Evolutionary conservation across 371 early-diverging fungal species (phyloP).

Genomic region (Syncephalastrum racemosum): DNA sequence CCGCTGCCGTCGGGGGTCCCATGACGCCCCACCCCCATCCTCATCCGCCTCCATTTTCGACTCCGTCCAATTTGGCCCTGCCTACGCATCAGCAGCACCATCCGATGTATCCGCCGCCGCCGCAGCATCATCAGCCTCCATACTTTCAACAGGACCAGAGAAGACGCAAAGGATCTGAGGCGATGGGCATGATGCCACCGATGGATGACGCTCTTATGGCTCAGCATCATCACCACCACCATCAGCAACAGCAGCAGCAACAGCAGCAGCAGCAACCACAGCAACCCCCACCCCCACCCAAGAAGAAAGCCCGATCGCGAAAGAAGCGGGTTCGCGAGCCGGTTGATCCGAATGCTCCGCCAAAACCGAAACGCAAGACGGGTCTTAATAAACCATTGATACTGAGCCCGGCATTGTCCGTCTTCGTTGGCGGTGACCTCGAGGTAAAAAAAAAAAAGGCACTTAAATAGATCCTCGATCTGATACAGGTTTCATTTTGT

Average conservation of each 20-base stretch:
- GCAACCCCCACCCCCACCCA: slow-evolving; percentile 2
- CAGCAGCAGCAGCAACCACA: slow-evolving; percentile 20
- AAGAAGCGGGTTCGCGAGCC: slow-evolving; percentile 26
- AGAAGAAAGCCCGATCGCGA: slow-evolving; percentile 21
- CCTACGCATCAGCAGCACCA: slow-evolving; percentile 1
- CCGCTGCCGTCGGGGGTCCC: slow-evolving; percentile 1
- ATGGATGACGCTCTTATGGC: background rate
- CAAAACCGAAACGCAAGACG: slow-evolving; percentile 49
- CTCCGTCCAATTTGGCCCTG: too few relatives aligned
- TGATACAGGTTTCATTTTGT: background rate
- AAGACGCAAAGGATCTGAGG: too few relatives aligned
- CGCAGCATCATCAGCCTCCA: background rate
- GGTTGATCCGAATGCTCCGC: slow-evolving; percentile 49
- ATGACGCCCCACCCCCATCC: slow-evolving; percentile 1
- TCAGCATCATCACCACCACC: slow-evolving; percentile 5
- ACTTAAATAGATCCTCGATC: background rate
- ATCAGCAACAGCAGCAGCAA: slow-evolving; percentile 16
- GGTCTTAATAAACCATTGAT: slow-evolving; percentile 53
- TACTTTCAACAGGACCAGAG: background rate
- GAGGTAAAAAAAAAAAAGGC: slow-evolving; percentile 34
- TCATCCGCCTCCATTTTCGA: too few relatives aligned
- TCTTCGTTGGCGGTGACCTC: slow-evolving; percentile 44
- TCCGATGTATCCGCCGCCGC: slow-evolving; percentile 13
- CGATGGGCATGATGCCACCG: too few relatives aligned
- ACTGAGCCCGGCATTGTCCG: slow-evolving; percentile 49